Evolutionary conservation across 2,329 filamentous ascomycete genomes (phyloP).

Genomic region (Dactylellina leptospora): DNA sequence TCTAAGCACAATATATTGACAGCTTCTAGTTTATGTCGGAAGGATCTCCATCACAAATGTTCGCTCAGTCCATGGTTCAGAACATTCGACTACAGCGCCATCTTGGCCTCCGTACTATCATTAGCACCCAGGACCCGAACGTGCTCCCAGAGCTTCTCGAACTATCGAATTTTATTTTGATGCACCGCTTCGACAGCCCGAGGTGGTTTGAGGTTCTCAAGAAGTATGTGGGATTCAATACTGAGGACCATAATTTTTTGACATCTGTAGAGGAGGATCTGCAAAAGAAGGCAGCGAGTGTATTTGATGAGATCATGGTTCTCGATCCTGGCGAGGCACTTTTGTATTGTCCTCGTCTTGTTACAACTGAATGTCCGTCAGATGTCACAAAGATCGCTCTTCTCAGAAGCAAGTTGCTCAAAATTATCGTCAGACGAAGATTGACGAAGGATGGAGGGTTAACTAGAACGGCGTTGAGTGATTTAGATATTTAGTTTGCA

Average conservation of each 20-base stretch:
- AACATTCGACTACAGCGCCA: conserved; percentile 77
- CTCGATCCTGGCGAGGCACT: conserved; percentile 64
- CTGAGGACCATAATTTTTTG: conserved; percentile 3
- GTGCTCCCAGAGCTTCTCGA: conserved; percentile 74
- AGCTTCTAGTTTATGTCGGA: conserved; percentile 45
- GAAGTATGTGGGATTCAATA: conserved; percentile 57
- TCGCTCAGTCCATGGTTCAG: conserved; percentile 71
- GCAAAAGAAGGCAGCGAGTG: conserved; percentile 24
- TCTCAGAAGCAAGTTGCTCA: conserved; percentile 11
- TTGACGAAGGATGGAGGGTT: conserved; percentile 35
- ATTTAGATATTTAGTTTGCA: neutral
- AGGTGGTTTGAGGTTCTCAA: conserved; percentile 66
- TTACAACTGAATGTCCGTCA: conserved; percentile 1
- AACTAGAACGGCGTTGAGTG: conserved; percentile 10
- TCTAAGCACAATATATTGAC: neutral
- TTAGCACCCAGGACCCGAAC: conserved; percentile 81
- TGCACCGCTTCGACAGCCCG: conserved; percentile 76
- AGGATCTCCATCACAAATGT: conserved; percentile 65
- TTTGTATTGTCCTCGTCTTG: conserved; percentile 21
- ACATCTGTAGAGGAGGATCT: too few species aligned
- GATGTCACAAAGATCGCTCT: neutral
- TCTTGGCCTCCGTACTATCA: conserved; percentile 71
- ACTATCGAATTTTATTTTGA: conserved; percentile 74
- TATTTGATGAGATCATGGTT: conserved; percentile 64
- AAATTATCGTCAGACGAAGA: conserved; percentile 25